Evolutionary conservation across 2,329 filamentous ascomycete genomes (phyloP).

Genomic region (Helminthosporium solani): DNA sequence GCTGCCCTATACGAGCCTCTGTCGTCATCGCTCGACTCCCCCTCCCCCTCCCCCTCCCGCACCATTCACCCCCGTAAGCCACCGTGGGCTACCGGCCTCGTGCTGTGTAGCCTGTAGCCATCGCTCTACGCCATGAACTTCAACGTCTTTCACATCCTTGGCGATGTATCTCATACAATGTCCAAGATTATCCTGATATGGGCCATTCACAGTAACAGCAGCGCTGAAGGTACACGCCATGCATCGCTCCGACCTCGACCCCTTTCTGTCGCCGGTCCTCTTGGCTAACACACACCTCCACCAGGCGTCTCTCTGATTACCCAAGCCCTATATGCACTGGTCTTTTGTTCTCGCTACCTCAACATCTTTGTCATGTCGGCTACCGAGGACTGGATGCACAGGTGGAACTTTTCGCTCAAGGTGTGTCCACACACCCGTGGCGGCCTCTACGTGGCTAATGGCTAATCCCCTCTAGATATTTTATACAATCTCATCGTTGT

Average conservation of each 20-base stretch:
- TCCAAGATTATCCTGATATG: conserved; percentile 91
- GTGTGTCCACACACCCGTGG: conserved; percentile 8
- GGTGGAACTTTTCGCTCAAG: conserved; percentile 74
- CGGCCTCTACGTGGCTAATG: background rate
- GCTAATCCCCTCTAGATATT: conserved; percentile 57
- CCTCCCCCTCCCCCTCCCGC: background rate
- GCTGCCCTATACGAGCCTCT: background rate
- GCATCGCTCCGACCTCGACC: conserved; percentile 4
- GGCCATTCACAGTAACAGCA: conserved; percentile 84
- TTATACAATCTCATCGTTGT: conserved; percentile 80
- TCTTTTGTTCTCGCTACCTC: conserved; percentile 85
- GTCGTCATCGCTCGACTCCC: background rate
- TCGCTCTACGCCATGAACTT: conserved; percentile 31
- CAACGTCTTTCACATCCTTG: conserved; percentile 70
- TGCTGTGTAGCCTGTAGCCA: conserved; percentile 30
- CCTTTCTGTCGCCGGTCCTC: background rate
- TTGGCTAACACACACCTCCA: conserved; percentile 4
- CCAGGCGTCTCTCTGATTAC: conserved; percentile 86
- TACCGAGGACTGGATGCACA: conserved; percentile 33
- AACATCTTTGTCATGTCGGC: conserved; percentile 66
- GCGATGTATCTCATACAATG: conserved; percentile 78
- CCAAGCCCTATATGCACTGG: conserved; percentile 80
- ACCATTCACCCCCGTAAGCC: background rate
- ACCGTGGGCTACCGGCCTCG: conserved; percentile 22
- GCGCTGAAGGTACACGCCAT: conserved; percentile 80